Base-by-base conservation (phyloP, 2,329 filamentous ascomycete genomes). In the Colletotrichum coccodes region DNA sequence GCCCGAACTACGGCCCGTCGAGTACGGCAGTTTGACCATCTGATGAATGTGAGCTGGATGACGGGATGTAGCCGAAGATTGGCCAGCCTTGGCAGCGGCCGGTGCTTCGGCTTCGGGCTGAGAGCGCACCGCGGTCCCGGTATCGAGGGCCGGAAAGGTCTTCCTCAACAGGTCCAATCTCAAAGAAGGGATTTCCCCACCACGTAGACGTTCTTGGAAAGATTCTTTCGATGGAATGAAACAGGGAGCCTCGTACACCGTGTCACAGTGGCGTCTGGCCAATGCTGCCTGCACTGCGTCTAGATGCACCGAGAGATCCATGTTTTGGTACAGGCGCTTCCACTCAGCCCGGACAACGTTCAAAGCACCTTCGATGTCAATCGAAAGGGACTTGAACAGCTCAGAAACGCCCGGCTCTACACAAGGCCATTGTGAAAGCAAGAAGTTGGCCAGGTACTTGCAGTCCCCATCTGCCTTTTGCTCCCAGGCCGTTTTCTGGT, bases 381-480 rank as follows among this genome's bases (percentile, higher is more conserved):
- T 32, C 3, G 81, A 53, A 4, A 79, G 73, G 1, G 64, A 60
- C 3, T 68, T 70, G 2, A 69, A 56, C 8, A 84, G 74, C 0
- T 73, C 71, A 0, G 74, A 69, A 0, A 79, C 21, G 0, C 73
- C 75, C 1, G 82, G 81, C 8, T 78, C 72, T 0, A 68, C 23
- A 50, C 79, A 80, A 0, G 87, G 84, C 84, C 84, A 87, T 67
- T 86, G 82, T 0, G 71, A 58, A 0, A 84, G 64, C 1, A 89
- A 73, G 18, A 80, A 79, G 6, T 76, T 65, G 0, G 82, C 82
- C n/a, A 89, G 62, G 5, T 46, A 68, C 14, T 68, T 74, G 46
- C 80, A 81, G 30, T 83, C 80, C 1, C 73, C 47, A 9, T 79
- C 73, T 18, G 76, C 76, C 44, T 74, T 71, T 21, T 71, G 26